A percentile compares a stretch with the other conserved stretches of the same genome.
phyloP scores from a whole-genome alignment of 306 rosid species.

The Hippophae tibetana region DNA sequence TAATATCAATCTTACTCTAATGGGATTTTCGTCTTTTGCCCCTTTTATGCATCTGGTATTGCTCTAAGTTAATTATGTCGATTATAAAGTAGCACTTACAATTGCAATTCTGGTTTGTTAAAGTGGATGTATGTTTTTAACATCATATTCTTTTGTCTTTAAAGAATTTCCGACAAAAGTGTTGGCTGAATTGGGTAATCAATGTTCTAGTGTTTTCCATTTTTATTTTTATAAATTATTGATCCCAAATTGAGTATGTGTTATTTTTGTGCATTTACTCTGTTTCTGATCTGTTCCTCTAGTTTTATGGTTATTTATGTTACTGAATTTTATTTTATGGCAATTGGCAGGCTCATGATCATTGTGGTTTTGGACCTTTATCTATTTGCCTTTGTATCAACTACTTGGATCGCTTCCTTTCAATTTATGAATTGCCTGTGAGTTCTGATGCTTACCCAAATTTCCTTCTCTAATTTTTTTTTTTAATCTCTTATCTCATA shows the following conservation, averaged over 20 bases:
- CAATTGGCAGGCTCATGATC: conserved; percentile 54
- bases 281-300: no score
- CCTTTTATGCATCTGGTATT: conserved; percentile 18
- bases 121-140: no score
- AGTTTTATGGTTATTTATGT: no score
- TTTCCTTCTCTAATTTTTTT: conserved; percentile 11
- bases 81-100: no score
- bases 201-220: no score
- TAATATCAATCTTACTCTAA: conserved; percentile 7
- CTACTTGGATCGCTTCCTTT: conserved; percentile 76
- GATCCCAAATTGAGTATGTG: no score
- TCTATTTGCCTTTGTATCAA: conserved; percentile 50
- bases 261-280: no score
- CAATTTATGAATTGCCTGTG: conserved; percentile 46
- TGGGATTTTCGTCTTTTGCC: conserved; percentile 10
- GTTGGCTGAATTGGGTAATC: no score
- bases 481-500: conserved; percentile 4
- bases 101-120: no score
- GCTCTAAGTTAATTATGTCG: background rate
- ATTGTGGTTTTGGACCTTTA: conserved; percentile 46
- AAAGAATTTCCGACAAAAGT: no score
- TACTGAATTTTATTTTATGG: conserved; percentile 9
- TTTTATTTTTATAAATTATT: no score
- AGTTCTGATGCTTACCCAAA: conserved; percentile 22
- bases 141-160: no score